Percentiles rank a stretch among this genome's conserved stretches.
Evolutionary conservation across 768 basidiomycete species (phyloP).

Genomic region (Suillus luteus): DNA sequence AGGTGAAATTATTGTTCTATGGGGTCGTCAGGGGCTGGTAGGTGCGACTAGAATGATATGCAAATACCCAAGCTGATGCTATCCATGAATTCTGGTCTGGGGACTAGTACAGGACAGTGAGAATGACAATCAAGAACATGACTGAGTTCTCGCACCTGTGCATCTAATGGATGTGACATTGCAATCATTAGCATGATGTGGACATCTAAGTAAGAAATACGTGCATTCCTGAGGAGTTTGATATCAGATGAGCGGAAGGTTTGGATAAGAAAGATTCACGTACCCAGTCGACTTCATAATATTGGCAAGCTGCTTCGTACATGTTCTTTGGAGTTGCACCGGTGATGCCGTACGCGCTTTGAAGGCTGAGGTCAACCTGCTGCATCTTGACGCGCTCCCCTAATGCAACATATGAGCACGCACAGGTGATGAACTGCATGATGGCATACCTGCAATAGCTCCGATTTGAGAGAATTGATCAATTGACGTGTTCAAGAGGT

Average conservation of each 20-base stretch:
- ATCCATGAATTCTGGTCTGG: conserved; percentile 67
- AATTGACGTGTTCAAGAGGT: conserved; percentile 43
- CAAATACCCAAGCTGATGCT: conserved; percentile 61
- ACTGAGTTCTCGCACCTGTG: conserved; percentile 25
- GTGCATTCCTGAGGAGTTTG: conserved; percentile 29
- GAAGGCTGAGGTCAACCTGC: conserved; percentile 56
- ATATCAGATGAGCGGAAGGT: conserved; percentile 9
- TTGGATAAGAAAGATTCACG: conserved; percentile 2
- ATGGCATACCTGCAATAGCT: conserved; percentile 43
- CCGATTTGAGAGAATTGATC: conserved; percentile 45
- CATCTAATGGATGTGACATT: conserved; percentile 17
- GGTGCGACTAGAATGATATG: background rate
- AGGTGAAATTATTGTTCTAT: conserved; percentile 66
- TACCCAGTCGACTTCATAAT: conserved; percentile 50
- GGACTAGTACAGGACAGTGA: conserved; percentile 50
- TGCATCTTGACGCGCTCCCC: conserved; percentile 45
- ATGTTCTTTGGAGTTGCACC: conserved; percentile 47
- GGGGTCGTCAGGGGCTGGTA: conserved; percentile 10
- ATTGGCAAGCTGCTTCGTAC: conserved; percentile 56
- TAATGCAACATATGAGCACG: conserved; percentile 19
- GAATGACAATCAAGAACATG: background rate
- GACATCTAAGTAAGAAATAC: conserved; percentile 9
- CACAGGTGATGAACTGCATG: background rate
- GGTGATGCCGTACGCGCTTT: conserved; percentile 54
- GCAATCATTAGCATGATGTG: conserved; percentile 9